These are phyloP conservation scores for Rhizopogon vesiculosus DNA, from an alignment of 768 basidiomycete genomes.

Conservation along the genomic window DNA sequence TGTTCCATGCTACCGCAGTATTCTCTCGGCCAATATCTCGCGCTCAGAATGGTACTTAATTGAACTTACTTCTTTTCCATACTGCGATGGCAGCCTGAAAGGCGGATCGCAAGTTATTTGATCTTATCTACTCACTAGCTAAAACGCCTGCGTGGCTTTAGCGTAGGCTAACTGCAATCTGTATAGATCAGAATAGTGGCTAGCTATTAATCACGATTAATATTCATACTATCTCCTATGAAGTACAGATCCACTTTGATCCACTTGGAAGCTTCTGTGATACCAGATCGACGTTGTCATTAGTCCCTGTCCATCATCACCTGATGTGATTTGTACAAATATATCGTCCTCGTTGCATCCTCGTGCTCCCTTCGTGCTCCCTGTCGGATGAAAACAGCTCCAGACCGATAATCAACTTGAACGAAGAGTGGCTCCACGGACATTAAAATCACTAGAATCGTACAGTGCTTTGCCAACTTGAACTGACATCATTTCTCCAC, in stretches of 20 bases:
- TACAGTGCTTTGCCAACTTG: background rate
- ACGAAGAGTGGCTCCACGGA: background rate
- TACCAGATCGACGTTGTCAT: background rate
- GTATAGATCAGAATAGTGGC: too few species aligned
- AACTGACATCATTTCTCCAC: background rate
- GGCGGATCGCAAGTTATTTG: background rate
- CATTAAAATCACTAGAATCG: background rate
- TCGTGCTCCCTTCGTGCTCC: slow-evolving; percentile 9
- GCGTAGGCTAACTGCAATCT: background rate
- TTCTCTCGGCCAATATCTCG: background rate
- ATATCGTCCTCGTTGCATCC: slow-evolving; percentile 1
- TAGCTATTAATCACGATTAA: too few species aligned
- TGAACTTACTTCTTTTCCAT: background rate
- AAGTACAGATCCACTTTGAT: too few species aligned
- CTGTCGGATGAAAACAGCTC: background rate
- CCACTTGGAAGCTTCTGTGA: too few species aligned
- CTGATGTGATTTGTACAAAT: background rate
- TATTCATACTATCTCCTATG: too few species aligned
- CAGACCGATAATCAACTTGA: background rate
- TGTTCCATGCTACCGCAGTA: background rate
- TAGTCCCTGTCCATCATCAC: background rate
- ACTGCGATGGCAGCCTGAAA: background rate
- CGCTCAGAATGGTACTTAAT: background rate
- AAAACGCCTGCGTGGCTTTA: background rate
- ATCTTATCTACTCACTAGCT: background rate